Base-by-base conservation (phyloP, 2,329 filamentous ascomycete species). In the Fusarium citri region DNA sequence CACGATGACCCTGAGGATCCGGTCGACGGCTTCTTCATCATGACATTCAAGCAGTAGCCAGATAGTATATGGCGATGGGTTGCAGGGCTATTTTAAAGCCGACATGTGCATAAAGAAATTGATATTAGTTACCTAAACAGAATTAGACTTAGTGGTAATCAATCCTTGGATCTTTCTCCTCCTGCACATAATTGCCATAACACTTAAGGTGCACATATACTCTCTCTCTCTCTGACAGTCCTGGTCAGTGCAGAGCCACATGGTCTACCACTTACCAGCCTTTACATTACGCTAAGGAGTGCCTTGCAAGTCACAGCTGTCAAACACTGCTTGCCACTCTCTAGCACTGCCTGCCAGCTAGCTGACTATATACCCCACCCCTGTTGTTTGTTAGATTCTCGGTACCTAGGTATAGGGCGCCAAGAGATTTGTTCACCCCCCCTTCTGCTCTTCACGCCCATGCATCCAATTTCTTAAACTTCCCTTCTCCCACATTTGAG, bases 1-100 rank as follows among this genome's bases (percentile, higher is more conserved):
- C 41, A 55, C n/a, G 7, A 20, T 12, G 62, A 72, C 26, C 64
- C 67, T 6, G 47, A 54, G 6, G 57, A 63, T 22, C 34, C 59
- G 4, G 43, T 26, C 8, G 43, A 62, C 11, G 47, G 66, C 5
- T 59, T 73, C 34, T 59, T 59, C 28, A 37, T 59, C 7, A 49
- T 68, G 59, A 51, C 28, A 20, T 73, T 69, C 37, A 45, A 47
- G 41, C 50, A 54, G 41, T 46, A 46, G 11, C n/a, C 18, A n/a
- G 8, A n/a, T 28, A n/a, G 43, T 28, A 46, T 18, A n/a, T 26
- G 6, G 10, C 1, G 9, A 46, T 26, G 3, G 11, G 18, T 15
- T 46, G 7, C 18, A 14, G 25, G 16, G 43, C 5, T 10, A 9
- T n/a, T 12, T 8, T n/a, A 5, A 26, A 20, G 23, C 18, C 23